Evolutionary conservation across 2,329 filamentous ascomycete genomes (phyloP), one percentile per base, ranked within the genome.

Genomic region (Neofusicoccum laricinum): DNA sequence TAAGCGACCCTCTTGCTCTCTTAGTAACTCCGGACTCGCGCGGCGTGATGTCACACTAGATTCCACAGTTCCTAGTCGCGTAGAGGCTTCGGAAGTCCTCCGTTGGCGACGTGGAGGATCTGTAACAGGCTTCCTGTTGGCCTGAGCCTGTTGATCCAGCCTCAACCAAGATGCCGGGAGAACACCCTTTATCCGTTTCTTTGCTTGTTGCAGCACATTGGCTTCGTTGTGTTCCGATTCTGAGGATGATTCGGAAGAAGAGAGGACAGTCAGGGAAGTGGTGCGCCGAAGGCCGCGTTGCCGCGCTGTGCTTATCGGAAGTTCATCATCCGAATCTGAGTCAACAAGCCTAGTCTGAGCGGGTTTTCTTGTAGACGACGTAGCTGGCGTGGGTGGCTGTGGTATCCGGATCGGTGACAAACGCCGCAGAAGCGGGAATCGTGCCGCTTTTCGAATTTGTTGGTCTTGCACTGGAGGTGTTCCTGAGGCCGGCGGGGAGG

Each of bases 131-230:
- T 57, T 49, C 19, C 45, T 41, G 36, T 50, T 66, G 3, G 38
- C 66, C 43, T 76, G 76, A 30, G 72, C 71, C 65, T 78, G 73
- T n/a, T 72, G 70, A 65, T 83, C 81, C 32, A 83, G 76, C 58
- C 77, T 80, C 58, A 83, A 68, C 79, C 80, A 83, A 1, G 81
- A 83, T 34, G 81, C 81, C 30, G 81, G 81, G 17, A 83, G 69
- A 7, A 83, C 81, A 12, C 81, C 81, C 70, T 73, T 80, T 53
- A 83, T 83, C 41, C 75, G 76, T 62, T 74, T 79, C 10, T 73
- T 71, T 45, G 78, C 76, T 38, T 72, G 68, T 48, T 68, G 69
- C 12, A 81, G 63, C 11, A 70, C 38, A 58, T 73, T 73, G 5
- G 65, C 67, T 15, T 76, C 71, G 30, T 69, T 72, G 5, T 72